These are phyloP conservation scores for Colletotrichum filicis DNA, from an alignment of 2,329 filamentous ascomycete species.

Conservation along the genomic window DNA sequence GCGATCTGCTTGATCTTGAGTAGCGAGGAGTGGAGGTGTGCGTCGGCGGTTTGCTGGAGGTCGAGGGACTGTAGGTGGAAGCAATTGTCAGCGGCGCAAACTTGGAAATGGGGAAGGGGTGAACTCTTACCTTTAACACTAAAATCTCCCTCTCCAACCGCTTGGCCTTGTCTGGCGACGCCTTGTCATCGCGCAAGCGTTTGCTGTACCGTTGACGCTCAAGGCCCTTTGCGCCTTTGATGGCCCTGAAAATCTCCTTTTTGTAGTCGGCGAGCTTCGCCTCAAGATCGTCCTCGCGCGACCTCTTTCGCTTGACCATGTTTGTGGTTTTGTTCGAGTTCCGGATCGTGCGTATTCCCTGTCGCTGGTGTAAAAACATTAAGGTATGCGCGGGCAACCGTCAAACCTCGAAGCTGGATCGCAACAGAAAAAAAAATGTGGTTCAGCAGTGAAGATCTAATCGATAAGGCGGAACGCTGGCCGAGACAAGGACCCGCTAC, in stretches of 20 bases:
- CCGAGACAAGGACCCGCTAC: not conserved
- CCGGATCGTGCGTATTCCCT: not conserved
- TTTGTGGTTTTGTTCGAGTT: slow-evolving; percentile 3
- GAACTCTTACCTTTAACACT: slow-evolving; percentile 60
- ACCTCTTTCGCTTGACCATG: slow-evolving; percentile 71
- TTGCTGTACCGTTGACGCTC: slow-evolving; percentile 82
- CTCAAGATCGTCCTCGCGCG: slow-evolving; percentile 55
- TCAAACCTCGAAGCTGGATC: not conserved
- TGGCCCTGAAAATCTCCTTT: slow-evolving; percentile 71
- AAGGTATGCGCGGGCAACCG: not conserved
- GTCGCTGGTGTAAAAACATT: not conserved
- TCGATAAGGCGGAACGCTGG: slow-evolving; percentile 25
- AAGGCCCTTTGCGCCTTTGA: slow-evolving; percentile 80
- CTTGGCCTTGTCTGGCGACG: slow-evolving; percentile 60
- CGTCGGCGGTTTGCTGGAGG: slow-evolving; percentile 66
- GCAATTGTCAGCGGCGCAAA: slow-evolving; percentile 15
- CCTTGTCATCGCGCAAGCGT: slow-evolving; percentile 60
- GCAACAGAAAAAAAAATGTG: slow-evolving; percentile 30
- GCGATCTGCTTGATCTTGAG: slow-evolving; percentile 65
- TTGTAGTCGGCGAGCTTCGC: slow-evolving; percentile 64
- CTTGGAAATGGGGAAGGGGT: not conserved
- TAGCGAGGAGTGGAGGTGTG: slow-evolving; percentile 65
- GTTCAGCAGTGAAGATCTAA: slow-evolving; percentile 6
- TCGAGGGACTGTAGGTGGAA: slow-evolving; percentile 60
- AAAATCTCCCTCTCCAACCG: slow-evolving; percentile 71